Conservation (phyloP, 1,284 basidiomycete genomes). For the Ceratobasidium sp. region DNA sequence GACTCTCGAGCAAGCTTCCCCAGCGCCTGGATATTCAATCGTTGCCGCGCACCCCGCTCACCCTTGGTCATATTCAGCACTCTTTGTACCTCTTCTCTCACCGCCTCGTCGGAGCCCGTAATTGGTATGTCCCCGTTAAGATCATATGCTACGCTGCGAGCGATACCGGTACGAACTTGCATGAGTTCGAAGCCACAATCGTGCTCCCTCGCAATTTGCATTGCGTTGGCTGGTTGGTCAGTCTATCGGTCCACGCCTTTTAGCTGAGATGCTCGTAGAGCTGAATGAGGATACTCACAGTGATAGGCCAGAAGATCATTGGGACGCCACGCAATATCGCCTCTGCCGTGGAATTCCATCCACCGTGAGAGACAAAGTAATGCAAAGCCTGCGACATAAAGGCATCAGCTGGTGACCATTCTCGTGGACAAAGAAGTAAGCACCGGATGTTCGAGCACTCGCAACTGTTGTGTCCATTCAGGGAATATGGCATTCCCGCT, state of each 20-base stretch:
- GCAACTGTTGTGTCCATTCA: constrained; percentile 29
- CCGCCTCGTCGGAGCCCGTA: constrained; percentile 13
- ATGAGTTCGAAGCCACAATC: constrained; percentile 37
- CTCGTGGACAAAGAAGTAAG: background rate
- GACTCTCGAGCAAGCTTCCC: background rate
- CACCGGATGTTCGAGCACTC: constrained; percentile 39
- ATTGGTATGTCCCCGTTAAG: constrained; percentile 9
- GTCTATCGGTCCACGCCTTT: background rate
- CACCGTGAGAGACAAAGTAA: constrained; percentile 37
- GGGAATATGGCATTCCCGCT: constrained; percentile 37
- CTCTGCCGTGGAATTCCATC: constrained; percentile 17
- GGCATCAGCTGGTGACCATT: background rate
- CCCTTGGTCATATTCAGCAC: constrained; percentile 16
- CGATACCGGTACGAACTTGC: constrained; percentile 27
- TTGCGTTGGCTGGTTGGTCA: constrained; percentile 31
- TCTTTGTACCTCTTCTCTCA: background rate
- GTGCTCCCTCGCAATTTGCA: constrained; percentile 8
- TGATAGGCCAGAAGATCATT: constrained; percentile 35
- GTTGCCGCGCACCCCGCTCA: constrained; percentile 9
- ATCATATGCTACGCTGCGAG: constrained; percentile 1
- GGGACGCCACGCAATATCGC: constrained; percentile 18
- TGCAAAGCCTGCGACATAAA: constrained; percentile 21
- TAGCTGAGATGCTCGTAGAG: background rate
- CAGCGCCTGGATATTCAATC: constrained; percentile 7
- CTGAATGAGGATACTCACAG: background rate